These are phyloP conservation scores for Discostella stelligera DNA, from an alignment of 352 stramenopile genomes.

Conservation along the genomic window DNA sequence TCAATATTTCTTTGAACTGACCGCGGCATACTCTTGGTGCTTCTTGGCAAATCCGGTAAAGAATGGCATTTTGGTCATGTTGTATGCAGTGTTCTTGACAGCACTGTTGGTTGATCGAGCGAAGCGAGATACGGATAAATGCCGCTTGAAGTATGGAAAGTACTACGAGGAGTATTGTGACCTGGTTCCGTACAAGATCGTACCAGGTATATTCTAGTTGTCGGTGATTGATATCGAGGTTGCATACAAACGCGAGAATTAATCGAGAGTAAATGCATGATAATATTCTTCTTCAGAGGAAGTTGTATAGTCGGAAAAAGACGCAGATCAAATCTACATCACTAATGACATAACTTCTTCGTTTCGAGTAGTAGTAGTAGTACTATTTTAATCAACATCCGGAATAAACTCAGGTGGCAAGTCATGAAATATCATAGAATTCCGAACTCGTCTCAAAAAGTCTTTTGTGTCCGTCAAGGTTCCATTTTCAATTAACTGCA, in stretches of 20 bases:
- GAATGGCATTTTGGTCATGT: slow-evolving; percentile 74
- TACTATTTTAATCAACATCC: slow-evolving; percentile 15
- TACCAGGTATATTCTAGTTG: slow-evolving; percentile 64
- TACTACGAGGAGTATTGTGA: slow-evolving; percentile 92
- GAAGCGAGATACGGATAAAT: slow-evolving; percentile 93
- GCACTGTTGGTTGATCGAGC: slow-evolving; percentile 92
- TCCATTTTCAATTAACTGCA: slow-evolving; percentile 49
- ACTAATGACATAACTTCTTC: too few relatives aligned
- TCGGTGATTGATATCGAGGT: not conserved
- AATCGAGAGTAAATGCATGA: too few relatives aligned
- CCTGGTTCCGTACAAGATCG: slow-evolving; percentile 80
- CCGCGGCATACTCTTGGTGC: slow-evolving; percentile 84
- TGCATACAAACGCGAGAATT: not conserved
- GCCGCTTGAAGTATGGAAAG: slow-evolving; percentile 92
- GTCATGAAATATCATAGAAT: slow-evolving; percentile 66
- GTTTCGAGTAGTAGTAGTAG: too few relatives aligned
- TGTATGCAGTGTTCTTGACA: slow-evolving; percentile 90
- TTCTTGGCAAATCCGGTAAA: slow-evolving; percentile 70
- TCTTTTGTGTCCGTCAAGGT: slow-evolving; percentile 39
- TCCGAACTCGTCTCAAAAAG: slow-evolving; percentile 56
- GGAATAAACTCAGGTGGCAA: slow-evolving; percentile 45
- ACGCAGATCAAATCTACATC: not conserved
- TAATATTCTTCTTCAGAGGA: not conserved
- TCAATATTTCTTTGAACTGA: slow-evolving; percentile 93
- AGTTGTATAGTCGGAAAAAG: not conserved